These are phyloP conservation scores for Elsinoe perseae DNA, from an alignment of 2,329 filamentous ascomycete species.

Conservation along the genomic window DNA sequence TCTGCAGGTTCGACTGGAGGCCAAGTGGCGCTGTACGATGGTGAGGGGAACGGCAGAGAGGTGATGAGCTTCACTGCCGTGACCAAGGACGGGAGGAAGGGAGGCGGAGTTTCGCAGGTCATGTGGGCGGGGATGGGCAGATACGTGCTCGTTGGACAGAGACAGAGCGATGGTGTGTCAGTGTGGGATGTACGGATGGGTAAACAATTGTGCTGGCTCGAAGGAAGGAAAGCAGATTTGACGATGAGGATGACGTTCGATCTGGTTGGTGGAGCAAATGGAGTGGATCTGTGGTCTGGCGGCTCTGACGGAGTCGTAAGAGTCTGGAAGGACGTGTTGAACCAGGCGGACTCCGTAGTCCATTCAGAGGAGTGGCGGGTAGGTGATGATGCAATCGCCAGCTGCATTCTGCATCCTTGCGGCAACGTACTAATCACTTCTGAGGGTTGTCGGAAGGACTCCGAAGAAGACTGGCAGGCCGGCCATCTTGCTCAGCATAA, in stretches of 20 bases:
- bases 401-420: slow-evolving; percentile 9
- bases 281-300: slow-evolving; percentile 52
- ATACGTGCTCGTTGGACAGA: slow-evolving; percentile 53
- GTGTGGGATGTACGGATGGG: slow-evolving; percentile 54
- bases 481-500: too few relatives aligned
- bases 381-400: slow-evolving; percentile 16
- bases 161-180: slow-evolving; percentile 47
- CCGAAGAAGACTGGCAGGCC: not conserved
- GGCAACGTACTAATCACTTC: slow-evolving; percentile 15
- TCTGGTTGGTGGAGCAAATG: slow-evolving; percentile 31
- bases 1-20: slow-evolving; percentile 52
- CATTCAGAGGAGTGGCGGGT: slow-evolving; percentile 37
- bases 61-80: slow-evolving; percentile 45
- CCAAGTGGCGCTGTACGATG: slow-evolving; percentile 49
- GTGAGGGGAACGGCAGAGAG: slow-evolving; percentile 41
- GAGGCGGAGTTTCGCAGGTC: slow-evolving; percentile 49
- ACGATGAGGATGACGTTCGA: slow-evolving; percentile 52
- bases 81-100: slow-evolving; percentile 30
- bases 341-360: slow-evolving; percentile 33
- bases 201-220: slow-evolving; percentile 44
- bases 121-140: slow-evolving; percentile 51
- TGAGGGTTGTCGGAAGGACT: not conserved
- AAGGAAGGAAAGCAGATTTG: slow-evolving; percentile 37
- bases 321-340: slow-evolving; percentile 42
- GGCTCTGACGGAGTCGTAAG: slow-evolving; percentile 46